Evolutionary conservation across 2,329 filamentous ascomycete species (phyloP).

Genomic region (Arachnopeziza araneosa): DNA sequence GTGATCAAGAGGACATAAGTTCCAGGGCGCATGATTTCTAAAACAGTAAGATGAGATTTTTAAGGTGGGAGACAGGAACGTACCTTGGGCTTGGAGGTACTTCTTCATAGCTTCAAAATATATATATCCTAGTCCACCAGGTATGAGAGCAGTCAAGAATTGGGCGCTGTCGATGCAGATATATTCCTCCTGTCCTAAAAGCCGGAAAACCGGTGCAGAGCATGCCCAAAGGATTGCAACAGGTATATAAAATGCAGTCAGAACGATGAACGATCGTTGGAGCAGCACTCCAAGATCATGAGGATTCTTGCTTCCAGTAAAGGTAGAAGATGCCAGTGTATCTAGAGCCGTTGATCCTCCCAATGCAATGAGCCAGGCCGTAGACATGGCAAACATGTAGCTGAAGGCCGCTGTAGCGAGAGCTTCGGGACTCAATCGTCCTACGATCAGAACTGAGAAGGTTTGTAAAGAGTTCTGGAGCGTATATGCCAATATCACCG

Average conservation of each 20-base stretch:
- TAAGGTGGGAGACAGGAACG: constrained; percentile 45
- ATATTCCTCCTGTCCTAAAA: constrained; percentile 71
- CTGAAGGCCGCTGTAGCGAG: constrained; percentile 79
- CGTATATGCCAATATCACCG: constrained; percentile 78
- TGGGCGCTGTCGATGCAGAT: constrained; percentile 67
- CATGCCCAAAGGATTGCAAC: constrained; percentile 69
- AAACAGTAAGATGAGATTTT: constrained; percentile 2
- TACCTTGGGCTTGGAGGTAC: constrained; percentile 81
- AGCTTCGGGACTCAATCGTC: constrained; percentile 71
- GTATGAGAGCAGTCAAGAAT: constrained; percentile 69
- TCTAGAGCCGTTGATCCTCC: constrained; percentile 84
- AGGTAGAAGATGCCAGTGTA: constrained; percentile 76
- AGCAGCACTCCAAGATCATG: constrained; percentile 73
- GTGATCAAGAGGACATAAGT: constrained; percentile 80
- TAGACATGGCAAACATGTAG: constrained; percentile 92
- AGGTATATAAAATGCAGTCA: constrained; percentile 66
- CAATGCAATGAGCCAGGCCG: constrained; percentile 79
- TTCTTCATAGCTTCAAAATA: constrained; percentile 87
- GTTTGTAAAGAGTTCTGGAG: constrained; percentile 85
- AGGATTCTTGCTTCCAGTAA: constrained; percentile 74
- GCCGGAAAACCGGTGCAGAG: constrained; percentile 67
- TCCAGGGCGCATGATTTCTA: constrained; percentile 67
- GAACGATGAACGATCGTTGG: constrained; percentile 68
- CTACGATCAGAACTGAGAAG: constrained; percentile 73
- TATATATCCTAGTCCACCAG: constrained; percentile 78